Conservation (phyloP, 257 asterid species). For the Anisodus tanguticus region DNA sequence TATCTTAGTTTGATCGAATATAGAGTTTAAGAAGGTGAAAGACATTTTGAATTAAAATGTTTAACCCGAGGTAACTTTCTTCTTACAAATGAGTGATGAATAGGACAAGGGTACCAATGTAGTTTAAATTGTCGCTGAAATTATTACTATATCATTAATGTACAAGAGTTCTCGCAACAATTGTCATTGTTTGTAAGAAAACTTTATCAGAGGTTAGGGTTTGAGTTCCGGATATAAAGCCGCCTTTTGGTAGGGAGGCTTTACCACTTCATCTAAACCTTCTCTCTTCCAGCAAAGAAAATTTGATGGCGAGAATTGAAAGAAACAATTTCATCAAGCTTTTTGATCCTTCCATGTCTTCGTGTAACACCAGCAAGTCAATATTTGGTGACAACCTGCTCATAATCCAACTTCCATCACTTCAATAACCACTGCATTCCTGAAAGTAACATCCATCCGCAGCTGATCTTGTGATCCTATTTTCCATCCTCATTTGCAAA, state of each 20-base stretch:
- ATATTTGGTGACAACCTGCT: background rate
- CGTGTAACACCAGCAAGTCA: background rate
- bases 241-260: too few relatives aligned
- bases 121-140: background rate
- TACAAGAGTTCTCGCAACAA: background rate
- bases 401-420: constrained; percentile 15
- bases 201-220: too few relatives aligned
- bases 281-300: background rate
- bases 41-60: too few relatives aligned
- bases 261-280: background rate
- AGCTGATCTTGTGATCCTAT: background rate
- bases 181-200: background rate
- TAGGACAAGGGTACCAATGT: background rate
- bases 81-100: background rate
- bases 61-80: background rate
- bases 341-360: background rate
- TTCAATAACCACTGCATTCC: background rate
- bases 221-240: too few relatives aligned
- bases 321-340: background rate
- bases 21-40: too few relatives aligned
- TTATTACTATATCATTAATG: background rate
- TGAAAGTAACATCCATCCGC: background rate
- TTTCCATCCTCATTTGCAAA: constrained; percentile 29
- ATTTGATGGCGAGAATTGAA: background rate
- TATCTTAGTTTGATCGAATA: too few relatives aligned